phyloP scores from a whole-genome alignment of 1,284 basidiomycete genomes.

The Volvariella volvacea region DNA sequence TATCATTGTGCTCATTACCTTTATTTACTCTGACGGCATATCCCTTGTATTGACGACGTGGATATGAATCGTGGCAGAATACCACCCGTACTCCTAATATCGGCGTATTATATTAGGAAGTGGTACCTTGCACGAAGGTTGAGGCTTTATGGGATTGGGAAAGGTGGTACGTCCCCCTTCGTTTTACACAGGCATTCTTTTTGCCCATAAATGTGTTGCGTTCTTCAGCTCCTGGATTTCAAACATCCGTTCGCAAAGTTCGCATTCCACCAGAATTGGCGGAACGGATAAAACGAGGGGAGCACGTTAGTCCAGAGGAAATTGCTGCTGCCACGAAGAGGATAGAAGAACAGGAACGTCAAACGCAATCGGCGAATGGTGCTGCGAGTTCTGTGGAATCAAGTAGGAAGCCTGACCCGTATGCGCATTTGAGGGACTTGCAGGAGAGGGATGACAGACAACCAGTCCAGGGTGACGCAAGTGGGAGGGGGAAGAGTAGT shows the following conservation, averaged over 20 bases:
- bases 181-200: neutral
- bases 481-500: too few species aligned
- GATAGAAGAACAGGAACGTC: slow-evolving; percentile 23
- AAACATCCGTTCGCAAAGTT: slow-evolving; percentile 38
- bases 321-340: slow-evolving; percentile 35
- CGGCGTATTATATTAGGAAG: slow-evolving; percentile 36
- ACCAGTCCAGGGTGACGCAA: neutral
- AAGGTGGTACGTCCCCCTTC: slow-evolving; percentile 38
- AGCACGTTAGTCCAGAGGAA: slow-evolving; percentile 42
- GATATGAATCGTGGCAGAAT: slow-evolving; percentile 22
- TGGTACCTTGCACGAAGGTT: slow-evolving; percentile 41
- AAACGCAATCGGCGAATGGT: slow-evolving; percentile 13
- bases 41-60: neutral
- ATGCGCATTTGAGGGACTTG: slow-evolving; percentile 6
- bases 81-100: slow-evolving; percentile 33
- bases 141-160: slow-evolving; percentile 40
- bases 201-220: neutral
- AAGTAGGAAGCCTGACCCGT: slow-evolving; percentile 8
- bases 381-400: slow-evolving; percentile 5
- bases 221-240: slow-evolving; percentile 39
- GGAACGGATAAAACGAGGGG: slow-evolving; percentile 38
- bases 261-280: slow-evolving; percentile 44
- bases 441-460: neutral
- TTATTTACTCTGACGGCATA: too few species aligned
- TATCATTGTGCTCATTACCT: too few species aligned